Evolutionary conservation across 2,329 filamentous ascomycete genomes (phyloP).

Genomic region (Xylariaceae sp.): DNA sequence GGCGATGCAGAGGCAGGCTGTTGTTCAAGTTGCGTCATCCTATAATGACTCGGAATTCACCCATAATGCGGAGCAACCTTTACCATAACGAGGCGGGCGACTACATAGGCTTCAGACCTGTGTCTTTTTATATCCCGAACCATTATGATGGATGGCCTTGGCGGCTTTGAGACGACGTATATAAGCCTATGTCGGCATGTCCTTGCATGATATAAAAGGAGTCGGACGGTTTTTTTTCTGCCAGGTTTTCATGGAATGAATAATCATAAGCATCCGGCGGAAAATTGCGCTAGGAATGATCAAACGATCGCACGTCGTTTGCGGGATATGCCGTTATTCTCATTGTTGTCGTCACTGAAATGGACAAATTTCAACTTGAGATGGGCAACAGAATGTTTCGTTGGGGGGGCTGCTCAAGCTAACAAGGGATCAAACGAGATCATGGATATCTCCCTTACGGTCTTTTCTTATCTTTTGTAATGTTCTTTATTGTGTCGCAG

Average conservation of each 20-base stretch:
- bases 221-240: constrained; percentile 27
- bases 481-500: constrained; percentile 28
- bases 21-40: constrained; percentile 81
- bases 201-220: constrained; percentile 32
- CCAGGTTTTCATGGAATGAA: constrained; percentile 27
- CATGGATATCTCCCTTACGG: constrained; percentile 29
- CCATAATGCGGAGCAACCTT: constrained; percentile 12
- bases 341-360: constrained; percentile 22
- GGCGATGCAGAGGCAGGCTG: constrained; percentile 66
- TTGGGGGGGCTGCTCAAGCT: constrained; percentile 20
- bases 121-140: constrained; percentile 22
- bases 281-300: constrained; percentile 21
- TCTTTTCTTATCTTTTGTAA: constrained; percentile 33
- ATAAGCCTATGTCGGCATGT: constrained; percentile 29
- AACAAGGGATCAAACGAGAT: constrained; percentile 25
- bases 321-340: constrained; percentile 18
- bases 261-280: constrained; percentile 29
- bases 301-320: constrained; percentile 18
- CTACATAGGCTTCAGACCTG: constrained; percentile 18
- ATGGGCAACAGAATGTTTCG: constrained; percentile 26
- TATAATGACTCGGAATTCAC: constrained; percentile 48
- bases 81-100: constrained; percentile 17
- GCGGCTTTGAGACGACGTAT: constrained; percentile 26
- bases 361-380: constrained; percentile 14
- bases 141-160: constrained; percentile 24